Evolutionary conservation across 140 eudicot species (phyloP).

Genomic region (Eryngium alpinum): DNA sequence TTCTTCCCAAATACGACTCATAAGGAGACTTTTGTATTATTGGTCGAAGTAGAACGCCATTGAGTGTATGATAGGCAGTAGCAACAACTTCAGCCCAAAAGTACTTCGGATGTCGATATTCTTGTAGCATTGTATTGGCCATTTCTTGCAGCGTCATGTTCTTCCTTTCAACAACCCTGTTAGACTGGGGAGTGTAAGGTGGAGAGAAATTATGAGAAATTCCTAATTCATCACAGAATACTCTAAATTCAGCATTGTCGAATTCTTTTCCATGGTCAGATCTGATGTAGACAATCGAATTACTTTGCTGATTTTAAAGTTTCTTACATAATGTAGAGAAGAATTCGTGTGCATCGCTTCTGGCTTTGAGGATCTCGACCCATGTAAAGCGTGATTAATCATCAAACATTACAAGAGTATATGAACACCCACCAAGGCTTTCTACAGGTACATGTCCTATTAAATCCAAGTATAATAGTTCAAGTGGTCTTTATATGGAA

Average conservation of each 20-base stretch:
- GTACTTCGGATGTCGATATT: too few species aligned
- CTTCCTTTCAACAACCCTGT: conserved; percentile 1
- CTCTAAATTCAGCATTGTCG: not conserved
- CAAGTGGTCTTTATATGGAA: not conserved
- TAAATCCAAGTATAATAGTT: not conserved
- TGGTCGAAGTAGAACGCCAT: too few species aligned
- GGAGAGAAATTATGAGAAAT: not conserved
- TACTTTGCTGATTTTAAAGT: not conserved
- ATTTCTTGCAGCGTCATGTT: too few species aligned
- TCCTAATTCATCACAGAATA: not conserved
- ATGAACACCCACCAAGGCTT: not conserved
- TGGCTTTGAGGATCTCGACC: not conserved
- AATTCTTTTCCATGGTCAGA: not conserved
- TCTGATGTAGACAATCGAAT: not conserved
- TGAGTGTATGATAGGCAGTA: too few species aligned
- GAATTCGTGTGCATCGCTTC: not conserved
- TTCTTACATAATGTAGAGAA: not conserved
- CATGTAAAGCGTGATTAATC: not conserved
- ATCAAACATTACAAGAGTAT: not conserved
- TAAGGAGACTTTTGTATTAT: too few species aligned
- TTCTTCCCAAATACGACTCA: too few species aligned
- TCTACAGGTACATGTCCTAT: not conserved
- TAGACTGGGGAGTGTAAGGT: not conserved
- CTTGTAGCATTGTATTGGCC: too few species aligned
- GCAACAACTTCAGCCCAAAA: too few species aligned